Evolutionary conservation across 257 asterid species (phyloP), one percentile per base, ranked within the genome.

Genomic region (Verbena officinalis): DNA sequence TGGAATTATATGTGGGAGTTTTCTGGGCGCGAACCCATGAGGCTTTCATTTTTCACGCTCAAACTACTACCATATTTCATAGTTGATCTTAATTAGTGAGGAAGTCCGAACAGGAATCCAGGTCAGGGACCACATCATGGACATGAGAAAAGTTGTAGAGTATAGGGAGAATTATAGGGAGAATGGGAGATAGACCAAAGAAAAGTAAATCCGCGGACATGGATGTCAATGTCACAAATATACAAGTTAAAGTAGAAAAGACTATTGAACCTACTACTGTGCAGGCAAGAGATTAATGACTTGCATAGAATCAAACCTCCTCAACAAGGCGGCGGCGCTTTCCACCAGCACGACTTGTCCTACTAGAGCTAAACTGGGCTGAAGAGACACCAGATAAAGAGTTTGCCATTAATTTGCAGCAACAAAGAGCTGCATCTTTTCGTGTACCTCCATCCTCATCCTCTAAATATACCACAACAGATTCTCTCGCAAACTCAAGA

Each of bases 361-460:
- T 86, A 57, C 90, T 76, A 59, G 94, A 71, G 74, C 83, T 81
- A 65, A 86, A 90, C 64, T 88, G 96, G 45, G 89, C 70, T 30
- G 93, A 80, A 55, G 90, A 68, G 62, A 80, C 70, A 57, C 86
- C 86, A 66, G 88, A 84, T 59, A 90, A 83, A 73, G 97, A 90
- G 86, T 88, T 94, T 49, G 89, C 85, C 77, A 90, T 86, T 61
- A 94, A 74, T 68, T 84, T 88, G 83, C 96, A 94, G 88, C 99
- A 94, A 81, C 99, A 94, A 23, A 94, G 78, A 7, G 97, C 99
- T 71, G 99, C 97, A 78, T 90, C 96, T 84, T 90, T 94, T 64
- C 99, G 77, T 69, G 96, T 94, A 46, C 81, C 87, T 73, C 99
- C 96, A 69, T 90, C 97, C 54, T 94, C 99, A 45, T 94, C 99